phyloP scores from a whole-genome alignment of 257 asterid genomes.

The Mitragyna speciosa region DNA sequence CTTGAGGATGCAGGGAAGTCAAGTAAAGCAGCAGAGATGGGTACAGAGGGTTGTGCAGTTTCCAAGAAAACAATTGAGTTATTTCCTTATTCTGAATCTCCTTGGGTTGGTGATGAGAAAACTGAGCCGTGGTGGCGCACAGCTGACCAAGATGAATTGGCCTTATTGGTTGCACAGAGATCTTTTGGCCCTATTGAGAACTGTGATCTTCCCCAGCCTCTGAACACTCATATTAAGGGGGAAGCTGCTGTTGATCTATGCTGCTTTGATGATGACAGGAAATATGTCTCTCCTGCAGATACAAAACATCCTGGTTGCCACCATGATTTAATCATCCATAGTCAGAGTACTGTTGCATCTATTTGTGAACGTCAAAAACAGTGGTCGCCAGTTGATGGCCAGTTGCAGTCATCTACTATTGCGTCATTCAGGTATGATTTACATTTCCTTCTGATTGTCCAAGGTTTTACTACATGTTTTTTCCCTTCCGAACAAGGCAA shows the following conservation, averaged over 20 bases:
- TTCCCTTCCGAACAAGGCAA: background rate
- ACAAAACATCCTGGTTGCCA: slow-evolving; percentile 19
- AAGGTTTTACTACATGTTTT: background rate
- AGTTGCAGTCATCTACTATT: slow-evolving; percentile 25
- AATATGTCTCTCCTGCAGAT: slow-evolving; percentile 22
- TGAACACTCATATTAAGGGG: slow-evolving; percentile 38
- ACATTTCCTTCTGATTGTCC: slow-evolving; percentile 8
- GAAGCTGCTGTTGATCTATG: slow-evolving; percentile 27
- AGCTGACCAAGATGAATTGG: slow-evolving; percentile 72
- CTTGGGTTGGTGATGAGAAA: slow-evolving; percentile 51
- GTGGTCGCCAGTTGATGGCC: slow-evolving; percentile 24
- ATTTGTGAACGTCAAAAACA: background rate
- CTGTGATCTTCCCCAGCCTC: slow-evolving; percentile 88
- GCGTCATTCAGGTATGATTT: slow-evolving; percentile 40
- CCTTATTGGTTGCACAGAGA: slow-evolving; percentile 59
- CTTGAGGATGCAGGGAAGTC: slow-evolving; percentile 26
- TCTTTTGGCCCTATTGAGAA: slow-evolving; percentile 62
- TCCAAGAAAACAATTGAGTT: slow-evolving; percentile 39
- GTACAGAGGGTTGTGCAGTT: slow-evolving; percentile 29
- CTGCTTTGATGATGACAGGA: slow-evolving; percentile 24
- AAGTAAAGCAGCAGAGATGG: slow-evolving; percentile 27
- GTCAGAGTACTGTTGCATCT: background rate
- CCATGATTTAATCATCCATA: background rate
- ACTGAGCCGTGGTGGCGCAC: slow-evolving; percentile 86
- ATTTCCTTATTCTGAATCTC: slow-evolving; percentile 40